Conservation (phyloP, 345 rosid genomes). For the Eucalyptus brandiana region DNA sequence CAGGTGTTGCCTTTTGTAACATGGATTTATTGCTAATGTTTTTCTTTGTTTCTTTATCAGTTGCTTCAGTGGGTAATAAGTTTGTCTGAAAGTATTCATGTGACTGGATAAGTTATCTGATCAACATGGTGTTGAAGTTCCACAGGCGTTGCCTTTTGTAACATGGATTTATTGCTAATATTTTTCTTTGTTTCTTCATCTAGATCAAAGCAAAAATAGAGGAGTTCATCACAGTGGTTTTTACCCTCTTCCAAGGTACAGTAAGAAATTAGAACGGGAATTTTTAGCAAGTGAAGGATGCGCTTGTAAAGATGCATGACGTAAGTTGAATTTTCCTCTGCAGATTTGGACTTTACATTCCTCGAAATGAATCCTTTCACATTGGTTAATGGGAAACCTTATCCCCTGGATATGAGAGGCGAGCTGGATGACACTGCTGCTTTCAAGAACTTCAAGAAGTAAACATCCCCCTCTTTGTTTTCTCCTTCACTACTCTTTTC, state of each 20-base stretch:
- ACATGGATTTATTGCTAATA: neutral
- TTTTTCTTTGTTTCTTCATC: neutral
- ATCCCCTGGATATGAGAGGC: constrained; percentile 98
- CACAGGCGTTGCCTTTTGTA: neutral
- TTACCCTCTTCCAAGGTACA: constrained; percentile 75
- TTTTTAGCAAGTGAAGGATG: neutral
- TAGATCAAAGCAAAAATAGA: constrained; percentile 63
- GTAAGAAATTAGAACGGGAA: neutral
- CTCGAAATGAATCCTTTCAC: constrained; percentile 99
- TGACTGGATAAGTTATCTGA: neutral
- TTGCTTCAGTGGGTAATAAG: neutral
- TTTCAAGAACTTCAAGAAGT: constrained; percentile 97
- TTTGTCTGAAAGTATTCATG: neutral
- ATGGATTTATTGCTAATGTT: neutral
- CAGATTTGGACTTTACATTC: constrained; percentile 96
- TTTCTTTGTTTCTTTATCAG: neutral
- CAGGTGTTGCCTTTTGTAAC: neutral
- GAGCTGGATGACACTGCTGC: constrained; percentile 97
- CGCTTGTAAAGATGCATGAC: neutral
- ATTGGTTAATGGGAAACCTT: constrained; percentile 84
- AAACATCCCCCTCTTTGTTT: neutral
- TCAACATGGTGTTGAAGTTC: neutral
- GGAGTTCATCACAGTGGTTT: constrained; percentile 60
- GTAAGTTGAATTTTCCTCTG: neutral
- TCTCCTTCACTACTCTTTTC: neutral